Evolutionary conservation across 1,284 basidiomycete genomes (phyloP).

Genomic region (Moesziomyces antarcticus): DNA sequence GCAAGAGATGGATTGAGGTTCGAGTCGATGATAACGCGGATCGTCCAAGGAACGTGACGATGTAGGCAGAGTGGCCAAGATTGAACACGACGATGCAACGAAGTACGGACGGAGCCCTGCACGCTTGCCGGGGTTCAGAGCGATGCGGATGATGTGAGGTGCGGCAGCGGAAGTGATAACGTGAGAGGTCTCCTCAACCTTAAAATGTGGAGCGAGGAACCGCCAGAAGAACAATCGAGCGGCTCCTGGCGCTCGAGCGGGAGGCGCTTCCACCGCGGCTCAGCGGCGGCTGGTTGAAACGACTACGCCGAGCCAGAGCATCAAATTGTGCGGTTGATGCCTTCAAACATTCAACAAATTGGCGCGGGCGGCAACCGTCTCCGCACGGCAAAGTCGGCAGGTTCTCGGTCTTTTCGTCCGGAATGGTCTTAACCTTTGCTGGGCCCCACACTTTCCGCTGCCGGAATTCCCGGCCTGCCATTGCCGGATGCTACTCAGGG

Average conservation of each 20-base stretch:
- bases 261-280: background rate
- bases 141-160: too few species aligned
- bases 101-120: too few species aligned
- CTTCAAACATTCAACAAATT: background rate
- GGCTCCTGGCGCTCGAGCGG: background rate
- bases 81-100: too few species aligned
- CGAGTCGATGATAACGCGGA: too few species aligned
- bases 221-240: background rate
- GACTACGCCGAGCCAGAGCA: background rate
- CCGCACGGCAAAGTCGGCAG: slow-evolving; percentile 11
- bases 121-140: too few species aligned
- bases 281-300: background rate
- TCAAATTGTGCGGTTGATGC: background rate
- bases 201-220: slow-evolving; percentile 24
- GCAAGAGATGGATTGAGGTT: background rate
- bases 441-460: background rate
- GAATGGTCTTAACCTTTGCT: slow-evolving; percentile 1
- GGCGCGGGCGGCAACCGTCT: background rate
- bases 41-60: background rate
- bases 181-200: slow-evolving; percentile 4
- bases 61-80: background rate
- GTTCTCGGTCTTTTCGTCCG: slow-evolving; percentile 14
- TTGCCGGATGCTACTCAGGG: background rate
- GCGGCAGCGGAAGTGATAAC: too few species aligned
- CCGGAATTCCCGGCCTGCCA: background rate